Base-by-base conservation (phyloP, 2,329 filamentous ascomycete genomes). In the Biscogniauxia mediterranea region DNA sequence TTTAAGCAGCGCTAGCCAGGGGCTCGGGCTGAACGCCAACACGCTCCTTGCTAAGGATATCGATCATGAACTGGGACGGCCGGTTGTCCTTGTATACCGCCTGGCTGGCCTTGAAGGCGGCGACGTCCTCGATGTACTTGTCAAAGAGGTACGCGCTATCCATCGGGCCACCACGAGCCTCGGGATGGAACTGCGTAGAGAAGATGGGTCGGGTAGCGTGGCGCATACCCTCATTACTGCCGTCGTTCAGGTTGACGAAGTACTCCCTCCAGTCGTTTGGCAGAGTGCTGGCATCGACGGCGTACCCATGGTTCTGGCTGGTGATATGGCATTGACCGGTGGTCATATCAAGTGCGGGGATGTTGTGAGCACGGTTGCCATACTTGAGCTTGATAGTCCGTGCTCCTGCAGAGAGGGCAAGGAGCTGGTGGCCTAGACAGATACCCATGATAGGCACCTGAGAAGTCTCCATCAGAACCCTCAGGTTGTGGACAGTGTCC, bases 291-390 rank as follows among this genome's bases (percentile, higher is more conserved):
- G 91, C 86, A 73, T 98, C 94, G 62, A 99, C 91, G 52, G 94
- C 95, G 73, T 98, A 99, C 65, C 95, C 95, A 80, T 98, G 95
- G 82, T 98, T 98, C 83, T 99, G 95, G 77, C 89, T 93, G 61
- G 94, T 98, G 78, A 98, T 98, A 83, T 98, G 94, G 87, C 95
- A 98, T 78, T 94, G 92, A 61, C 95, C 94, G 46, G 94, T 98
- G 63, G 91, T 97, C 76, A 97, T 83, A 76, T 98, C 94, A 61
- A 98, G 83, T 63, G 93, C 93, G 8, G 95, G 95, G 71, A 98
- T 98, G 84, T 99, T 99, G 84, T 98, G 95, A 19, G 93, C 95
- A 70, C 95, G 91, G 85, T 99, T 99, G 74, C 95, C 95, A 78
- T 97, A 99, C 86, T 98, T 98, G 79, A 99, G 87, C 86, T 98